Evolutionary conservation across 306 rosid genomes (phyloP).

Genomic region (Biancaea sappan): DNA sequence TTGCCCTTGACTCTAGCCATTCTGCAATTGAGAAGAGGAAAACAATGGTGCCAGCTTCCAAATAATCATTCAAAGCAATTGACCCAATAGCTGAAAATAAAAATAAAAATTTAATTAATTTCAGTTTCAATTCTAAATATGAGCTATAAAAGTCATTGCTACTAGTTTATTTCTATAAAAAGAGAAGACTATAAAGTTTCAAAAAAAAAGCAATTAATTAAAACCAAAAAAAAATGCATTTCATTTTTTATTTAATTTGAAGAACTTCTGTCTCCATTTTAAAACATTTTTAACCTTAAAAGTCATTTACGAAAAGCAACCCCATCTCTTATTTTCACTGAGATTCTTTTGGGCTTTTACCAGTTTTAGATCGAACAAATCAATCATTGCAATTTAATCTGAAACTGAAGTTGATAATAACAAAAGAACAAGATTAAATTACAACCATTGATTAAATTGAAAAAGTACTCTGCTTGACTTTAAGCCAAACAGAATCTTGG

Average conservation of each 20-base stretch:
- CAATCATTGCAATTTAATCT: no score
- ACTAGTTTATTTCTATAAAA: not conserved
- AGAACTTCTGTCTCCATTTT: not conserved
- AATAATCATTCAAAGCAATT: constrained; percentile 65
- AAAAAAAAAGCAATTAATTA: not conserved
- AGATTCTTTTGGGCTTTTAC: no score
- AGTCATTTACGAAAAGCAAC: no score
- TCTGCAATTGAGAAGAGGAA: constrained; percentile 89
- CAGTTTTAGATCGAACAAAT: no score
- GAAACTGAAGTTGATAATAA: no score
- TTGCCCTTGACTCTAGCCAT: constrained; percentile 88
- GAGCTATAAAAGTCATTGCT: not conserved
- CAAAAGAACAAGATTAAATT: no score
- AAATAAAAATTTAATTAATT: not conserved
- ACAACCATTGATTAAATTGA: no score
- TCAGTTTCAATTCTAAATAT: not conserved
- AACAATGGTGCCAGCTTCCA: constrained; percentile 92
- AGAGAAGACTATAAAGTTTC: not conserved
- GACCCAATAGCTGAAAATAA: constrained; percentile 72
- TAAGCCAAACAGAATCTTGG: no score
- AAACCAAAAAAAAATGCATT: not conserved
- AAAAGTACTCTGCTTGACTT: no score
- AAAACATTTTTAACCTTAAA: not conserved
- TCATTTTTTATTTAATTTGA: not conserved
- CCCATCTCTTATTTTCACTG: no score